Percentiles rank a stretch among this genome's conserved stretches.
These are phyloP conservation scores for Suhomyces kunorum DNA, from an alignment of 1,139 yeast genomes.

Conservation along the genomic window DNA sequence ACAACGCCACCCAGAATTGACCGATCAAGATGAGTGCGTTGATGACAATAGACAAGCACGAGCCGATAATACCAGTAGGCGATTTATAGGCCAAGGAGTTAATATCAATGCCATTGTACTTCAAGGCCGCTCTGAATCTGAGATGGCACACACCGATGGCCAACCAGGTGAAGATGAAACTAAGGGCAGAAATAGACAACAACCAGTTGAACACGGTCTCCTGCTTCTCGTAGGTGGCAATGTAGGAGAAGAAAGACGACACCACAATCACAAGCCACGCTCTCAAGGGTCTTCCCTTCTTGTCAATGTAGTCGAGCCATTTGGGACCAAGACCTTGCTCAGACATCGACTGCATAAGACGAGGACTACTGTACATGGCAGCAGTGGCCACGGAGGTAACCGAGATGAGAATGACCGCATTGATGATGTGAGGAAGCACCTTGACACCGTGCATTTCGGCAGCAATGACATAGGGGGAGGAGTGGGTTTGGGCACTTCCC, in stretches of 20 bases:
- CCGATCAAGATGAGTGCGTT: constrained; percentile 25
- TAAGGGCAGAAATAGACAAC: constrained; percentile 28
- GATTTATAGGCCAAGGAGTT: constrained; percentile 25
- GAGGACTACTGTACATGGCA: constrained; percentile 29
- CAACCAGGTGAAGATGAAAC: constrained; percentile 27
- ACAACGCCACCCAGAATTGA: constrained; percentile 30
- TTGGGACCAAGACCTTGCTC: constrained; percentile 28
- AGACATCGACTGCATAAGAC: constrained; percentile 27
- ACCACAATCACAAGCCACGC: constrained; percentile 25
- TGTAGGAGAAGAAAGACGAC: constrained; percentile 25
- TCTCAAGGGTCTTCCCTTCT: constrained; percentile 27
- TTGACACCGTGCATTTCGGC: constrained; percentile 26
- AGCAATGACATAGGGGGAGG: constrained; percentile 30
- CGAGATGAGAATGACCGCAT: constrained; percentile 29
- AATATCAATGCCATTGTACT: constrained; percentile 22
- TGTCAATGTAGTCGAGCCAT: constrained; percentile 26
- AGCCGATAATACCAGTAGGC: constrained; percentile 27
- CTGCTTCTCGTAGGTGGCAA: constrained; percentile 25
- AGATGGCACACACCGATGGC: constrained; percentile 26
- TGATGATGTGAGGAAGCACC: constrained; percentile 28
- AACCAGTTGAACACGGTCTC: constrained; percentile 30
- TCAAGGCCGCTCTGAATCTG: constrained; percentile 29
- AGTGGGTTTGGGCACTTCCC: constrained; percentile 20
- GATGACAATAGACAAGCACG: constrained; percentile 24
- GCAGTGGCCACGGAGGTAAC: constrained; percentile 32